A percentile compares a stretch with the other conserved stretches of the same genome.
These are phyloP conservation scores for Saprolegnia diclina DNA, from an alignment of 352 stramenopile genomes.

Conservation along the genomic window DNA sequence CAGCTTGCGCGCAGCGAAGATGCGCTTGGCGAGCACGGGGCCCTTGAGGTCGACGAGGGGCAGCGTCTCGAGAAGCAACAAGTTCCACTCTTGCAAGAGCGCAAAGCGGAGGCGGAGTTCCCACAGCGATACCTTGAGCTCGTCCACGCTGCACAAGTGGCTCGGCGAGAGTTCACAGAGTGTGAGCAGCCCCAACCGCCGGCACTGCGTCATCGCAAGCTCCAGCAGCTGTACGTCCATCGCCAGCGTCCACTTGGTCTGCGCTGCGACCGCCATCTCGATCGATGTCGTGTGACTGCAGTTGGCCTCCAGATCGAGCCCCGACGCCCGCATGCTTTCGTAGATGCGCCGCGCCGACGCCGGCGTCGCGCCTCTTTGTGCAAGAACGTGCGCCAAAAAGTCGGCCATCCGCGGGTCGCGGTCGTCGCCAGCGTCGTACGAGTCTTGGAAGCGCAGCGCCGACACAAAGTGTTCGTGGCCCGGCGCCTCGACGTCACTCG, in stretches of 20 bases:
- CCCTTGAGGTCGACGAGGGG: constrained; percentile 65
- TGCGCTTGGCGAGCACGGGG: constrained; percentile 42
- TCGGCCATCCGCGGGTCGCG: constrained; percentile 18
- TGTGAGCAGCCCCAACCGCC: constrained; percentile 48
- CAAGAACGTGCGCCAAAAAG: constrained; percentile 14
- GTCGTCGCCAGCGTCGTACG: constrained; percentile 12
- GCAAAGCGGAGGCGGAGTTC: constrained; percentile 56
- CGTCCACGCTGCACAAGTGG: constrained; percentile 34
- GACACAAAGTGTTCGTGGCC: constrained; percentile 24
- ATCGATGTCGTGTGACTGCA: constrained; percentile 42
- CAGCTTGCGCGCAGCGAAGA: constrained; percentile 53
- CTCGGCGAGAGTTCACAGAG: constrained; percentile 59
- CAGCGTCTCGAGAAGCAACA: constrained; percentile 42
- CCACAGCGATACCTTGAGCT: constrained; percentile 37
- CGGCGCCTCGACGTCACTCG: constrained; percentile 26
- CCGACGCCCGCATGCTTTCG: constrained; percentile 40
- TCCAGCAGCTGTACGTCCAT: constrained; percentile 72
- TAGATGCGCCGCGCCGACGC: constrained; percentile 35
- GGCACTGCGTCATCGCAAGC: constrained; percentile 39
- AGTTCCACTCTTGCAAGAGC: constrained; percentile 57
- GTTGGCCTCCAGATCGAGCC: constrained; percentile 57
- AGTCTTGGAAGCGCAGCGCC: constrained; percentile 7
- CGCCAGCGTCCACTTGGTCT: constrained; percentile 59
- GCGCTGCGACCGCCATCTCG: constrained; percentile 40
- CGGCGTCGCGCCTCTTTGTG: not conserved